Conservation (phyloP, 2,329 filamentous ascomycete species). For the Cladophialophora bantiana region DNA sequence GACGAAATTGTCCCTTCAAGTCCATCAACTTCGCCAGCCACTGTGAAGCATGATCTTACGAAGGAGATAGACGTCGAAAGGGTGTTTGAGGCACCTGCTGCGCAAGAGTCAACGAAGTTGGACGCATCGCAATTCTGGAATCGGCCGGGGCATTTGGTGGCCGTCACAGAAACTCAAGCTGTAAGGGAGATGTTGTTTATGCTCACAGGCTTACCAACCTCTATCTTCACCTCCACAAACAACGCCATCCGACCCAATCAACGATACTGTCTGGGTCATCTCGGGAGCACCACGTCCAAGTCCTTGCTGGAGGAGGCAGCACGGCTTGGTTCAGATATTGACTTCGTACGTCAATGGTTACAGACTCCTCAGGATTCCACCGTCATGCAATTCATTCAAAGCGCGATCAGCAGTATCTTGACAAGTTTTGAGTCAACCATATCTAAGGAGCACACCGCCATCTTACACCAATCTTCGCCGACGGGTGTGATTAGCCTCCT, state of each 20-base stretch:
- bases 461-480: slow-evolving; percentile 21
- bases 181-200: slow-evolving; percentile 84
- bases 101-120: slow-evolving; percentile 43
- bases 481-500: slow-evolving; percentile 30
- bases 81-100: slow-evolving; percentile 27
- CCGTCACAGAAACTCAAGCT: slow-evolving; percentile 73
- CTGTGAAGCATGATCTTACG: slow-evolving; percentile 18
- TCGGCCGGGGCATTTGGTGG: slow-evolving; percentile 9
- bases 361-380: slow-evolving; percentile 4
- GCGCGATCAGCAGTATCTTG: slow-evolving; percentile 19
- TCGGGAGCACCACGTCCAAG: slow-evolving; percentile 22
- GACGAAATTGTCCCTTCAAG: slow-evolving; percentile 37
- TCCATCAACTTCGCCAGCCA: slow-evolving; percentile 26
- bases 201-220: slow-evolving; percentile 78
- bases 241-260: slow-evolving; percentile 32
- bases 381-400: slow-evolving; percentile 34
- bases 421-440: slow-evolving; percentile 22
- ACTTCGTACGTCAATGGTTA: slow-evolving; percentile 31
- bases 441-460: slow-evolving; percentile 20
- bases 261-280: slow-evolving; percentile 31
- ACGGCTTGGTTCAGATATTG: slow-evolving; percentile 21
- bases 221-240: slow-evolving; percentile 64
- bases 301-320: slow-evolving; percentile 35
- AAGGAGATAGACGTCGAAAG: slow-evolving; percentile 22
- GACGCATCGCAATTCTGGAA: slow-evolving; percentile 59